phyloP scores from a whole-genome alignment of 495 filamentous ascomycete species.

The Aspergillus incahuasiensis region DNA sequence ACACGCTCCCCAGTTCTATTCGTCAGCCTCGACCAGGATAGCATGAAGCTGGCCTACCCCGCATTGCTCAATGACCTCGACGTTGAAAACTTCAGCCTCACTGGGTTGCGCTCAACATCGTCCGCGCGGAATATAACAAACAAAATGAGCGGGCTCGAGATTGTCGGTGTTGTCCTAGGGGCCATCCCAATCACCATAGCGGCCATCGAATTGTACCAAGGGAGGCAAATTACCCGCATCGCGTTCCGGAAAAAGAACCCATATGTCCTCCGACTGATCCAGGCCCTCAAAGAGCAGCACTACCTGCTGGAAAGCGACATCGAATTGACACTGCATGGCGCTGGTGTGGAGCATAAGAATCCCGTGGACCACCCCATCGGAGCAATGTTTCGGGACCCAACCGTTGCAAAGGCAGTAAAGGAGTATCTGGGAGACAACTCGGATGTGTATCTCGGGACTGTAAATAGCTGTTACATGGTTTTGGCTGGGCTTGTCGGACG shows the following conservation, averaged over 20 bases:
- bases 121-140: not conserved
- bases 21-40: too few relatives aligned
- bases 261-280: not conserved
- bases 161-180: not conserved
- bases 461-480: not conserved
- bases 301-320: conserved; percentile 2
- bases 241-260: conserved; percentile 2
- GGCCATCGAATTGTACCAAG: not conserved
- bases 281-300: conserved; percentile 7
- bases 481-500: not conserved
- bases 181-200: not conserved
- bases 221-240: not conserved
- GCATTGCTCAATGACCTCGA: too few relatives aligned
- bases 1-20: too few relatives aligned
- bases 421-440: conserved; percentile 5
- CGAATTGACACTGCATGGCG: not conserved
- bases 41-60: too few relatives aligned
- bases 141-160: not conserved
- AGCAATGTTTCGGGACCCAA: not conserved
- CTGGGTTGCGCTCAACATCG: not conserved
- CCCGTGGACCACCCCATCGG: not conserved
- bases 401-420: conserved; percentile 1
- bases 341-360: not conserved
- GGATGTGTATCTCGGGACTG: not conserved
- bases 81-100: not conserved